phyloP scores from a whole-genome alignment of 208 protist genomes.

The Trypanosoma cruzi region DNA sequence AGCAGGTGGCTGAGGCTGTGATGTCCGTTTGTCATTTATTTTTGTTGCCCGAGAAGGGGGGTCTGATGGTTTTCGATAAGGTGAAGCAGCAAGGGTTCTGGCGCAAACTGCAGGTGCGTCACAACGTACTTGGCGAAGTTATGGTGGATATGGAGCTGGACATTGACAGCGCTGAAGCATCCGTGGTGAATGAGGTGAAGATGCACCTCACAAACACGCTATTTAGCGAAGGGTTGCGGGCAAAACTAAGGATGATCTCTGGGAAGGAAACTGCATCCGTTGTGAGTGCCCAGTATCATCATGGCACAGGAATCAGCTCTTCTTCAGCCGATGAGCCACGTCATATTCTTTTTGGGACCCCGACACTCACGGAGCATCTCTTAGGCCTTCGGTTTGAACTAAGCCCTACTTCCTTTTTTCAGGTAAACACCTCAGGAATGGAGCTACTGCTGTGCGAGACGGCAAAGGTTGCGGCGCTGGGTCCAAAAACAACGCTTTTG shows the following conservation, averaged over 20 bases:
- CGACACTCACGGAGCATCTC: conserved; percentile 76
- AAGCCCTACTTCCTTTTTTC: conserved; percentile 94
- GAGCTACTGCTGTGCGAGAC: conserved; percentile 87
- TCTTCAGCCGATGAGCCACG: conserved; percentile 57
- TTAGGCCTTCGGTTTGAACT: conserved; percentile 88
- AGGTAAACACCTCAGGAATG: conserved; percentile 94
- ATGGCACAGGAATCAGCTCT: conserved; percentile 70
- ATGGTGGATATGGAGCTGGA: conserved; percentile 84
- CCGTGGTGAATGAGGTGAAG: conserved; percentile 43
- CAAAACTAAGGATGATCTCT: conserved; percentile 26
- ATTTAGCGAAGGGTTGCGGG: conserved; percentile 24
- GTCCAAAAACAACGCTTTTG: conserved; percentile 74
- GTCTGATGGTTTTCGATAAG: conserved; percentile 79
- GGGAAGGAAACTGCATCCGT: conserved; percentile 42
- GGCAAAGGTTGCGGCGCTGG: conserved; percentile 57
- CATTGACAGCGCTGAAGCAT: conserved; percentile 29
- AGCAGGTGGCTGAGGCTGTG: conserved; percentile 48
- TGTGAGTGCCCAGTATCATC: conserved; percentile 78
- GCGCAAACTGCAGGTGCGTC: conserved; percentile 89
- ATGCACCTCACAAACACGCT: conserved; percentile 39
- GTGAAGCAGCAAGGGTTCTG: conserved; percentile 83
- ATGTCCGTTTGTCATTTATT: conserved; percentile 51
- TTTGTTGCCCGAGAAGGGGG: conserved; percentile 30
- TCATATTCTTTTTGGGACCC: conserved; percentile 58
- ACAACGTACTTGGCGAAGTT: conserved; percentile 85